A percentile compares a stretch with the other conserved stretches of the same genome.
Evolutionary conservation across 2,329 filamentous ascomycete species (phyloP).

Genomic region (Penicillium sp.): DNA sequence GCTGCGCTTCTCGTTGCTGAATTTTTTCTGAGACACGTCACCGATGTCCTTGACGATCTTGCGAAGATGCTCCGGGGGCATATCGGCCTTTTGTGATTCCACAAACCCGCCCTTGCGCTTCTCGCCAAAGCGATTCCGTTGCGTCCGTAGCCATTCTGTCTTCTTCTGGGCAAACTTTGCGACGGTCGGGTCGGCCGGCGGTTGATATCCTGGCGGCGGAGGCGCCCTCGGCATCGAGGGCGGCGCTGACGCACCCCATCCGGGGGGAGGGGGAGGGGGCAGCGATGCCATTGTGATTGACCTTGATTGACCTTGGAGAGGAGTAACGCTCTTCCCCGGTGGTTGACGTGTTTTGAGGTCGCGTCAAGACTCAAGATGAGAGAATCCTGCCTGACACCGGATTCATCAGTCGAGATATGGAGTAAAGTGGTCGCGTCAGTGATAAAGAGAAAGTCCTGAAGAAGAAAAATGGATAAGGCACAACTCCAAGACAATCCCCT

Average conservation of each 20-base stretch:
- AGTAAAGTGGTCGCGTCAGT: conserved; percentile 13
- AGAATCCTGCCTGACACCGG: conserved; percentile 28
- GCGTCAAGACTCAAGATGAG: conserved; percentile 37
- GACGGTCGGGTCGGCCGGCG: conserved; percentile 78
- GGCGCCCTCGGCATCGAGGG: conserved; percentile 65
- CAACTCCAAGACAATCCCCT: conserved; percentile 31
- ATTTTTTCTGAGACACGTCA: conserved; percentile 99
- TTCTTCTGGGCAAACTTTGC: conserved; percentile 99
- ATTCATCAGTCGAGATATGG: conserved; percentile 23
- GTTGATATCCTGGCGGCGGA: conserved; percentile 83
- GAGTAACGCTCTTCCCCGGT: conserved; percentile 27
- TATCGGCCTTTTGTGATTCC: conserved; percentile 97
- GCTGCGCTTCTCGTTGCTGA: conserved; percentile 96
- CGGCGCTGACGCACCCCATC: conserved; percentile 62
- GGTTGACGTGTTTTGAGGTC: conserved; percentile 32
- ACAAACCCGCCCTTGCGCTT: conserved; percentile 96
- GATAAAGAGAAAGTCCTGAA: conserved; percentile 23
- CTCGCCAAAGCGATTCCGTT: conserved; percentile 92
- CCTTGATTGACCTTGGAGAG: conserved; percentile 24
- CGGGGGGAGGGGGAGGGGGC: conserved; percentile 71
- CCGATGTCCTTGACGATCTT: conserved; percentile 99
- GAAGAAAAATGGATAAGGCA: conserved; percentile 15
- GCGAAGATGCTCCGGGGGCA: conserved; percentile 96
- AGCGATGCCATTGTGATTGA: conserved; percentile 59
- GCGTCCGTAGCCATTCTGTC: conserved; percentile 93